Evolutionary conservation across 139 green algal species (phyloP).

Genomic region (Trebouxia sp.): DNA sequence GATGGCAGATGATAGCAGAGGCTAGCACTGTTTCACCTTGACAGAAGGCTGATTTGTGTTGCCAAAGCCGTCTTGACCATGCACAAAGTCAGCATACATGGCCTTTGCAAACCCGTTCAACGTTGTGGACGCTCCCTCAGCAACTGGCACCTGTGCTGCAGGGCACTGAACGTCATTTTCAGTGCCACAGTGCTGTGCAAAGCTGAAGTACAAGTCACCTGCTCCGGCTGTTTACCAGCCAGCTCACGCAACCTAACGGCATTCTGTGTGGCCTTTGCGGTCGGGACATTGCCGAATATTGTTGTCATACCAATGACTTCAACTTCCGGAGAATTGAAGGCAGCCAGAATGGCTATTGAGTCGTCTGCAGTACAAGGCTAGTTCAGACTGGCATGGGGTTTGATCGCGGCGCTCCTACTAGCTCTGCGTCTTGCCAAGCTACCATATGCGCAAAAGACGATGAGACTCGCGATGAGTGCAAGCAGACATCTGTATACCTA

Average conservation of each 20-base stretch:
- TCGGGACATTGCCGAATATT: constrained; percentile 84
- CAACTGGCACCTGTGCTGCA: constrained; percentile 58
- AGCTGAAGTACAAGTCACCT: constrained; percentile 14
- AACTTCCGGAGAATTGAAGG: constrained; percentile 74
- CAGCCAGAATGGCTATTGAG: constrained; percentile 78
- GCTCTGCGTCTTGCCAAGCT: no score
- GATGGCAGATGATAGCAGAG: no score
- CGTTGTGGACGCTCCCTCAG: constrained; percentile 47
- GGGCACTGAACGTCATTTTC: neutral
- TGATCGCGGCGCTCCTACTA: no score
- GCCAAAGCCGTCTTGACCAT: constrained; percentile 87
- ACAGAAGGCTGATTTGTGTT: constrained; percentile 59
- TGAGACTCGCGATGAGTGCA: no score
- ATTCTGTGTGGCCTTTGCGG: constrained; percentile 75
- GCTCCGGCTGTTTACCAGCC: constrained; percentile 33
- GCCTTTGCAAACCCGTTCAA: constrained; percentile 63
- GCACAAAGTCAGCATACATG: constrained; percentile 88
- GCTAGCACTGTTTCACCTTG: constrained; percentile 26
- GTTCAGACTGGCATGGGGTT: no score
- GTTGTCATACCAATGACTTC: constrained; percentile 80
- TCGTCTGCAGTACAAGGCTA: constrained; percentile 68
- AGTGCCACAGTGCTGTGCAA: neutral
- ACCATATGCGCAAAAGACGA: no score
- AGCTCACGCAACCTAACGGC: constrained; percentile 67
- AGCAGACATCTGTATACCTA: no score